These are phyloP conservation scores for Beauveria medogensis DNA, from an alignment of 2,329 filamentous ascomycete species.

Conservation along the genomic window DNA sequence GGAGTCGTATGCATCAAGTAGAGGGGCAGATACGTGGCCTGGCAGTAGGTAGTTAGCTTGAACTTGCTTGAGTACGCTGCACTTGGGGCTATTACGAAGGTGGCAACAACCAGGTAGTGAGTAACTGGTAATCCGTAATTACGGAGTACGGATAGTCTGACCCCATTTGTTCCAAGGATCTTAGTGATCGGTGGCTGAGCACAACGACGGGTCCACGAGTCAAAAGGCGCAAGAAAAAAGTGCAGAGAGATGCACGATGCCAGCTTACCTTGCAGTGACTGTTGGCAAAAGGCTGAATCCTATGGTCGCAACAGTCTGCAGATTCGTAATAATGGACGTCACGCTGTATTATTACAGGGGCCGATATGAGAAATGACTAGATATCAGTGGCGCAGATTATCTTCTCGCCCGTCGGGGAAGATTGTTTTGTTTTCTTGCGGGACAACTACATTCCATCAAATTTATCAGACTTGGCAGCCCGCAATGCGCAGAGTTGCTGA, in stretches of 20 bases:
- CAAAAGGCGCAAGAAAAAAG: neutral
- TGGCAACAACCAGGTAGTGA: neutral
- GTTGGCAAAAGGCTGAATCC: neutral
- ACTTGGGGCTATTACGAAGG: neutral
- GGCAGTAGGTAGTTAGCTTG: too few species aligned
- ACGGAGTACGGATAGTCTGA: neutral
- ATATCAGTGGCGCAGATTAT: too few species aligned
- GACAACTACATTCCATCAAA: too few species aligned
- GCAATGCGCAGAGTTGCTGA: too few species aligned
- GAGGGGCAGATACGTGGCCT: neutral
- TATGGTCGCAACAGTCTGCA: neutral
- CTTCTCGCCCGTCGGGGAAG: too few species aligned
- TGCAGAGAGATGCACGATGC: too few species aligned
- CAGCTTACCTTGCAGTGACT: neutral
- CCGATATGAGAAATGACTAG: neutral
- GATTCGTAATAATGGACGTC: neutral
- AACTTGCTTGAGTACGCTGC: too few species aligned
- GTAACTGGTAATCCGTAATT: too few species aligned
- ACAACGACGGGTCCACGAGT: neutral
- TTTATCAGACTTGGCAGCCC: too few species aligned
- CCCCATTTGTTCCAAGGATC: constrained; percentile 7
- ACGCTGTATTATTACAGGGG: neutral
- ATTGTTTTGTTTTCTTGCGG: too few species aligned
- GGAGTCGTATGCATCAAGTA: neutral
- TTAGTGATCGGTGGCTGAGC: constrained; percentile 8